Evolutionary conservation across 805 yeast genomes (phyloP).

Genomic region (Candida glaebosa): DNA sequence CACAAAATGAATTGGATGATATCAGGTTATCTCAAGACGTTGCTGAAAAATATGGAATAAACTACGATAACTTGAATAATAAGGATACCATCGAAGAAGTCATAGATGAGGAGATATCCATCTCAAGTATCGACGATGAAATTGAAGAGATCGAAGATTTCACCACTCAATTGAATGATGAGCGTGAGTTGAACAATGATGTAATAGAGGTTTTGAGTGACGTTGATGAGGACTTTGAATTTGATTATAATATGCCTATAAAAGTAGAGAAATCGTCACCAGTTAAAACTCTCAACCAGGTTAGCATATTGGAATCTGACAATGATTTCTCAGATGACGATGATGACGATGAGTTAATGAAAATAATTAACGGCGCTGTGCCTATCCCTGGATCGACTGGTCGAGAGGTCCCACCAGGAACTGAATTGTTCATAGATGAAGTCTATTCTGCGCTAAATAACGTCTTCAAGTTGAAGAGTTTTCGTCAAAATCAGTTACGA

Average conservation of each 20-base stretch:
- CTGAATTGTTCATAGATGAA: conserved; percentile 65
- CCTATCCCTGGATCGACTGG: conserved; percentile 13
- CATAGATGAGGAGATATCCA: conserved; percentile 8
- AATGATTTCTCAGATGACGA: conserved; percentile 11
- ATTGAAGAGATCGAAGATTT: conserved; percentile 17
- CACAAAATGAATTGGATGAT: conserved; percentile 20
- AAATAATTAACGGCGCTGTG: conserved; percentile 16
- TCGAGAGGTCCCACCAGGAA: conserved; percentile 23
- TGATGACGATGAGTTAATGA: conserved; percentile 31
- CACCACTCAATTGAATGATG: conserved; percentile 40
- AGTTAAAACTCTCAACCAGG: not conserved
- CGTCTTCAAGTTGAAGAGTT: conserved; percentile 60
- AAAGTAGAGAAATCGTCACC: conserved; percentile 22
- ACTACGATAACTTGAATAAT: conserved; percentile 13
- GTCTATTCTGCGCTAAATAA: conserved; percentile 53
- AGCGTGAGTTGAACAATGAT: conserved; percentile 29
- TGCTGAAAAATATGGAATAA: conserved; percentile 26
- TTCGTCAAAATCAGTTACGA: conserved; percentile 81
- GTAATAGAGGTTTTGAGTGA: conserved; percentile 38
- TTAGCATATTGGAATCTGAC: conserved; percentile 4
- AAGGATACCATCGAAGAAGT: conserved; percentile 7
- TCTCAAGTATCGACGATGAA: conserved; percentile 10
- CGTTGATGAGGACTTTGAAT: conserved; percentile 23
- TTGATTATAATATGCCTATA: conserved; percentile 22
- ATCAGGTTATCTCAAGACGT: conserved; percentile 32